Conservation (phyloP, 129 eudicot species). For the Gnaphalium uliginosum region DNA sequence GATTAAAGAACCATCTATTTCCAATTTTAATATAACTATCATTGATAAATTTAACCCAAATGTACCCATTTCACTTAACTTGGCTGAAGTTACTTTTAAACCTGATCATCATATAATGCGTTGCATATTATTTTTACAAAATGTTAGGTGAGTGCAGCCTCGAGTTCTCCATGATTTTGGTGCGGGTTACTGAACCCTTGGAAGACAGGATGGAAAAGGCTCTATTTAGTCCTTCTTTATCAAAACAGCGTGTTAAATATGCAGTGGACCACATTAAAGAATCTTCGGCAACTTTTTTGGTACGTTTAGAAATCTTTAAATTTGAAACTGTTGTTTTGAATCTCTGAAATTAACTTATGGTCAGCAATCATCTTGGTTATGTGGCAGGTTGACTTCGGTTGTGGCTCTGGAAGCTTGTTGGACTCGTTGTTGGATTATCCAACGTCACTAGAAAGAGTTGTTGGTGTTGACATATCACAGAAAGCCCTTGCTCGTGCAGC, state of each 20-base stretch:
- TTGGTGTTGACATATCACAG: slow-evolving; percentile 87
- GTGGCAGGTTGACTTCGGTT: slow-evolving; percentile 95
- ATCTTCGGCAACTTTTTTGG: slow-evolving; percentile 81
- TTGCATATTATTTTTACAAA: background rate
- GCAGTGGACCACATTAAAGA: slow-evolving; percentile 78
- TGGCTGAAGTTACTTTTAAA: background rate
- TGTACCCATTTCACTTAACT: background rate
- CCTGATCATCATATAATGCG: background rate
- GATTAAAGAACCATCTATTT: background rate
- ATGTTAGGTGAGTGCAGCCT: slow-evolving; percentile 54
- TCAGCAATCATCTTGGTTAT: slow-evolving; percentile 21
- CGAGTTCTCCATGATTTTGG: slow-evolving; percentile 56
- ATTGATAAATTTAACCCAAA: too few species aligned
- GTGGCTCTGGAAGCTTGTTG: slow-evolving; percentile 97
- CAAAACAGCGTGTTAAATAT: slow-evolving; percentile 93
- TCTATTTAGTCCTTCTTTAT: slow-evolving; percentile 80
- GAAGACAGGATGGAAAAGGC: slow-evolving; percentile 99
- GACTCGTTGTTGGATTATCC: slow-evolving; percentile 75
- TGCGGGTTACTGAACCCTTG: slow-evolving; percentile 79
- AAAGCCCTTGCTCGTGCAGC: slow-evolving; percentile 90
- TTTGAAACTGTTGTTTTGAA: background rate
- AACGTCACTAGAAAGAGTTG: slow-evolving; percentile 74
- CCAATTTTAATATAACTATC: background rate
- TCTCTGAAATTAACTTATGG: slow-evolving; percentile 9
- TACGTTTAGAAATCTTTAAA: slow-evolving; percentile 23